Evolutionary conservation across 2,329 filamentous ascomycete species (phyloP).

Genomic region (Madurella mycetomatis): DNA sequence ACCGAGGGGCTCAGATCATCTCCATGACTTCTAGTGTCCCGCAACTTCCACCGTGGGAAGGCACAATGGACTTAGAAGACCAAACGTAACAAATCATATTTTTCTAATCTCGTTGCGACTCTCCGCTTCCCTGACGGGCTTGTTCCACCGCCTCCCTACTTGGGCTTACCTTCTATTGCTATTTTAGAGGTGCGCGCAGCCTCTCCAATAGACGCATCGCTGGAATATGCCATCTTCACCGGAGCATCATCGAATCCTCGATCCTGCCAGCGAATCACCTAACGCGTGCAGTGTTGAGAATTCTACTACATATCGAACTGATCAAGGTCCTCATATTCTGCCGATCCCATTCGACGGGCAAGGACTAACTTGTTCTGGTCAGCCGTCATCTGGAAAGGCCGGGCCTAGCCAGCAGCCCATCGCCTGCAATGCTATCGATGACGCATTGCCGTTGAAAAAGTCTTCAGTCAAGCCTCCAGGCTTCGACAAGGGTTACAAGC

Average conservation of each 20-base stretch:
- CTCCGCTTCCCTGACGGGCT: not conserved
- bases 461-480: not conserved
- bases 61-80: not conserved
- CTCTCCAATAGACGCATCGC: not conserved
- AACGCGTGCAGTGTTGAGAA: not conserved
- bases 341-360: not conserved
- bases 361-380: not conserved
- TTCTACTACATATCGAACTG: no score
- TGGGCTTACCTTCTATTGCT: not conserved
- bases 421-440: not conserved
- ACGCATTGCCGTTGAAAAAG: constrained; percentile 8
- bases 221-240: not conserved
- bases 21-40: no score
- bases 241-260: not conserved
- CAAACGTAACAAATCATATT: not conserved
- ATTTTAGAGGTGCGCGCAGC: not conserved
- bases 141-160: not conserved
- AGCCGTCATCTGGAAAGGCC: not conserved
- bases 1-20: no score
- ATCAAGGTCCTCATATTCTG: not conserved
- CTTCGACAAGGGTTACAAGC: constrained; percentile 10
- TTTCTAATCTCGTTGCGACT: no score
- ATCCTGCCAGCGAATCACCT: not conserved
- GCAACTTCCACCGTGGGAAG: not conserved
- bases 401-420: not conserved